Base-by-base conservation (phyloP, 2,329 filamentous ascomycete species). In the Colletotrichum plurivorum region DNA sequence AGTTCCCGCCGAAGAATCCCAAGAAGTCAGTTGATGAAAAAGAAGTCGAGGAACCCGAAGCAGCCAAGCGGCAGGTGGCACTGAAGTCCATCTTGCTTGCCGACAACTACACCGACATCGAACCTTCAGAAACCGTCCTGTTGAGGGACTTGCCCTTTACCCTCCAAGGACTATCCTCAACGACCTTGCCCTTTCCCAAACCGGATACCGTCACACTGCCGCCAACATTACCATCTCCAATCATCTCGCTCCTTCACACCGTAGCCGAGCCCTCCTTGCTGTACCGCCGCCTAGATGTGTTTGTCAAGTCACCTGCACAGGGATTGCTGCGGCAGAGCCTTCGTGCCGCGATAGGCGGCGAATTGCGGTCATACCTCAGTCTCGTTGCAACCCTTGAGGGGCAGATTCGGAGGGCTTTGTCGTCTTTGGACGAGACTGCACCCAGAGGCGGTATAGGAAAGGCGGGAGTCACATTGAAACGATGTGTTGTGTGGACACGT, bases 401-500 rank as follows among this genome's bases (percentile, higher is more conserved):
- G 12, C 95, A 99, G 78, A 97, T 98, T 63, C 89, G 95, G 67
- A 87, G 93, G 71, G 94, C 95, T 1, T 82, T 98, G 56, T 87
- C 91, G 5, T 89, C 92, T 8, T 83, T 96, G n/a, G 90, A 93
- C 71, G 89, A 92, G 59, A 83, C 84, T 2, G 88, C 88, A 4
- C 89, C 92, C 2, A 87, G 91, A 54, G 88, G 89, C 52, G 92
- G 92, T 2, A 90, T 97, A 61, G 92, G 94, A 6, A 96, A 95
- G 75, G 92, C 93, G 1, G 94, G 95, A 2, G 95, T 99, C 15
- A 99, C 96, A 0, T 84, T 99, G 58, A 98, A 98, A 79, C 88
- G 96, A 77, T 98, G 95, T 75, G 93, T 99, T 3, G 93, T 99
- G 25, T 99, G 97, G 97, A 98, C 95, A 9, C 90, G 95, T 73